Evolutionary conservation across 2,329 filamentous ascomycete genomes (phyloP).

Genomic region (Penicillium sp.): DNA sequence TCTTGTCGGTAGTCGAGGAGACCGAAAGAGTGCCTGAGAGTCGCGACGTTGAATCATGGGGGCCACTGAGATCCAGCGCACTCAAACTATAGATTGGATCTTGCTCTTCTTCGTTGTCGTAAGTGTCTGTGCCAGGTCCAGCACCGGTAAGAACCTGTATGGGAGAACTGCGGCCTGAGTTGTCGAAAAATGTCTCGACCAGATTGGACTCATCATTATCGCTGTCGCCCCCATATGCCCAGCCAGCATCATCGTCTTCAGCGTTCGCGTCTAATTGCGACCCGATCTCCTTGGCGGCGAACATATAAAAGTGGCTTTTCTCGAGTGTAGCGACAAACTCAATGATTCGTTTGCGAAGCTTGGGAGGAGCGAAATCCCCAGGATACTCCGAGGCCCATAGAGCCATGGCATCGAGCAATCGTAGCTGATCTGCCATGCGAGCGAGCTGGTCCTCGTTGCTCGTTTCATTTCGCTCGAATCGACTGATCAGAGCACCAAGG

Average conservation of each 20-base stretch:
- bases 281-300: conserved; percentile 80
- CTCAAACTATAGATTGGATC: conserved; percentile 40
- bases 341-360: conserved; percentile 67
- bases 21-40: conserved; percentile 41
- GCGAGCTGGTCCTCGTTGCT: conserved; percentile 69
- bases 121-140: conserved; percentile 10
- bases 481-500: conserved; percentile 63
- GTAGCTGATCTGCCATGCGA: conserved; percentile 74
- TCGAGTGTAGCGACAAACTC: conserved; percentile 73
- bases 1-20: conserved; percentile 39
- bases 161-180: conserved; percentile 42
- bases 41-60: conserved; percentile 37
- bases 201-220: conserved; percentile 47
- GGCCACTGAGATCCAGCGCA: conserved; percentile 39
- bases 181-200: conserved; percentile 41
- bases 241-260: conserved; percentile 88
- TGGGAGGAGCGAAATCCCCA: conserved; percentile 80
- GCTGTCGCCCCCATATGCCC: conserved; percentile 74
- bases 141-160: conserved; percentile 31
- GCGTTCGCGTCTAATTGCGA: conserved; percentile 69
- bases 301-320: conserved; percentile 73
- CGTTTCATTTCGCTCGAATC: conserved; percentile 68
- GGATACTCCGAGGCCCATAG: conserved; percentile 89
- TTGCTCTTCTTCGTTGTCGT: conserved; percentile 34
- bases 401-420: conserved; percentile 77